phyloP scores from a whole-genome alignment of 1,284 basidiomycete genomes.

The Ganoderma resinaceum region DNA sequence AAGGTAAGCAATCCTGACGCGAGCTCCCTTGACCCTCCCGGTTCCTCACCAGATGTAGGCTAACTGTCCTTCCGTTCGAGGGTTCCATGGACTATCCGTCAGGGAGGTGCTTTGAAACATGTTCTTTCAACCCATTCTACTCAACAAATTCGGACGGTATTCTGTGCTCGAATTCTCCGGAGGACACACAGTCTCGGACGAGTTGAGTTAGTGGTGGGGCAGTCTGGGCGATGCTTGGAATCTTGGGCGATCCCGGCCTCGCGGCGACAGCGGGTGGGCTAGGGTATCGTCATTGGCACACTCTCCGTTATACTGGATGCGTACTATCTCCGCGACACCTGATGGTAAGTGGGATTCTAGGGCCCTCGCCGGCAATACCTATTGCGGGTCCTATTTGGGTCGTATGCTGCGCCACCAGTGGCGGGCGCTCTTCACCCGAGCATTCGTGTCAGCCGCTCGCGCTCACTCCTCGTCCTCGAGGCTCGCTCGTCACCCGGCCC shows the following conservation, averaged over 20 bases:
- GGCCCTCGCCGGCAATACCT: not conserved
- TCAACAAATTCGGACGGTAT: not conserved
- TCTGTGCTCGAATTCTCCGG: not conserved
- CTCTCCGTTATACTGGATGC: not conserved
- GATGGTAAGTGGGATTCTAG: constrained; percentile 1
- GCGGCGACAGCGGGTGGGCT: not conserved
- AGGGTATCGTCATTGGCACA: not conserved
- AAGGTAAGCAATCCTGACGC: not conserved
- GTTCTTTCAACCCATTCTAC: not conserved
- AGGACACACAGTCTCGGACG: not conserved
- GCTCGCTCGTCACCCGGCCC: not conserved
- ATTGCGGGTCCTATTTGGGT: not conserved
- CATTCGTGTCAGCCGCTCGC: not conserved
- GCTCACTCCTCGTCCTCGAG: constrained; percentile 8
- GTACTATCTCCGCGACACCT: not conserved
- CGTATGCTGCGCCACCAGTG: constrained; percentile 1
- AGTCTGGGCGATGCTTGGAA: not conserved
- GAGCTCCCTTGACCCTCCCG: not conserved
- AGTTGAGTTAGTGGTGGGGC: not conserved
- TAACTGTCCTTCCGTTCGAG: not conserved
- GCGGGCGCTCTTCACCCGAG: not conserved
- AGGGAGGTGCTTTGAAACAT: not conserved
- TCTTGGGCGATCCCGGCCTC: not conserved
- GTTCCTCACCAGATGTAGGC: not conserved
- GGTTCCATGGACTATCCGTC: not conserved